Evolutionary conservation across 116 monocot genomes (phyloP), one percentile per base, ranked within the genome.

Genomic region (Cymodocea nodosa): DNA sequence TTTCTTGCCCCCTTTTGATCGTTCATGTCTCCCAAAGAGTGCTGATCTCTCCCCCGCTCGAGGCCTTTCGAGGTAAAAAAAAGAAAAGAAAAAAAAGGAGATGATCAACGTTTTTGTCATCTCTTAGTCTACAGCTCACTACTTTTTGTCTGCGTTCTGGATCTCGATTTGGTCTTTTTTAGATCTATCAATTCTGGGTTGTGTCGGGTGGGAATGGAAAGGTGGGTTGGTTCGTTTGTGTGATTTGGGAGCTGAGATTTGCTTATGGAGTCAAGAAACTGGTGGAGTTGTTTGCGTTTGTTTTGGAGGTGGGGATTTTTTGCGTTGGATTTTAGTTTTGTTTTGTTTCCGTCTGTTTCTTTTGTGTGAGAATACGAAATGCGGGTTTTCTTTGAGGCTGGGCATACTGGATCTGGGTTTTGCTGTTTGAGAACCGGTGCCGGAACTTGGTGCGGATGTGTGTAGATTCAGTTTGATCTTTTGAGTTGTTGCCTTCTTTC

Each of bases 341-440:
- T 14, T 54, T 19, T 35, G 13, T 66, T 52, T 52, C 23, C 4
- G 15, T 52, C 6, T 30, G 52, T 6, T 52, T 63, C 22, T 63
- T 66, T 30, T 70, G 34, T 35, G 15, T 36, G 52, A 19, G 35
- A 37, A 62, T 20, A 18, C 36, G 51, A 15, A 62, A 62, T 71
- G 54, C 15, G 16, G 62, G 35, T 49, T 53, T 62, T 15, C 30
- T 30, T 50, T 56, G 51, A 6, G 64, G 4, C 13, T 52, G n/a
- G 35, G 15, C 64, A 37, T 62, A 0, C 14, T 63, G 55, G 72
- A 72, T 64, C 64, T 55, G 72, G 18, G 24, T 49, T 71, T 34
- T 56, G 4, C 71, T 54, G 15, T 71, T 35, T 4, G 34, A 49
- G 70, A 30, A 60, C 60, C n/a, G 68, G 9, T 70, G 61, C 23